Base-by-base conservation (phyloP, 78 protist genomes). In the Cavenderia fasciculata region DNA sequence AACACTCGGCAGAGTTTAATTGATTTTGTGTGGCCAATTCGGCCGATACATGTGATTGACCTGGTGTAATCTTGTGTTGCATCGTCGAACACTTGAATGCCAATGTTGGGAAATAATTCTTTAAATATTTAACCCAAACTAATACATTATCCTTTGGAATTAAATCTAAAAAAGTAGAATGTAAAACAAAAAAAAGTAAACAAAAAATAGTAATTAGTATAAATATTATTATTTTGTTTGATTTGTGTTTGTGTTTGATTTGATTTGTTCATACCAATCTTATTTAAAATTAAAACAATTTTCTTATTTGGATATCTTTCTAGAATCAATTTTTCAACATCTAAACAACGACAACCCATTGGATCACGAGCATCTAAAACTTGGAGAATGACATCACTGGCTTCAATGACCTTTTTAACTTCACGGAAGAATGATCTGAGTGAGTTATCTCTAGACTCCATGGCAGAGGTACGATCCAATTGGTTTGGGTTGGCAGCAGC, bases 291-390 rank as follows among this genome's bases (percentile, higher is more conserved):
- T 23, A 97, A 79, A n/a, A 98, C 72, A 21, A 98, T 61, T 91
- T 93, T 96, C 84, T 89, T 87, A 44, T 85, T 61, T n/a, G 94
- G 29, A 63, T 31, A 52, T 68, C 47, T 23, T 38, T 85, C 43
- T 6, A 59, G 54, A 19, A 96, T 92, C 76, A 65, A 59, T 56
- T 68, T 47, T 75, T 98, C 99, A n/a, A 98, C 59, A 19, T 86
- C 92, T 14, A 25, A n/a, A 34, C 95, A 94, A 21, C 99, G 96
- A 92, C 99, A 97, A 2, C 99, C 99, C 57, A 97, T n/a, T 36
- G 99, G 99, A 74, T 98, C 99, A n/a, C 99, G 96, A 2, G 99
- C 99, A 75, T 98, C 99, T 23, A 98, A 68, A 36, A 98, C 98
- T 49, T 94, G 74, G 6, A 98, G 87, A 1, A 98, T 90, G 36